Evolutionary conservation across 805 yeast genomes (phyloP), one percentile per base, ranked within the genome.

Genomic region (Kregervanrija pseudodelftensis): DNA sequence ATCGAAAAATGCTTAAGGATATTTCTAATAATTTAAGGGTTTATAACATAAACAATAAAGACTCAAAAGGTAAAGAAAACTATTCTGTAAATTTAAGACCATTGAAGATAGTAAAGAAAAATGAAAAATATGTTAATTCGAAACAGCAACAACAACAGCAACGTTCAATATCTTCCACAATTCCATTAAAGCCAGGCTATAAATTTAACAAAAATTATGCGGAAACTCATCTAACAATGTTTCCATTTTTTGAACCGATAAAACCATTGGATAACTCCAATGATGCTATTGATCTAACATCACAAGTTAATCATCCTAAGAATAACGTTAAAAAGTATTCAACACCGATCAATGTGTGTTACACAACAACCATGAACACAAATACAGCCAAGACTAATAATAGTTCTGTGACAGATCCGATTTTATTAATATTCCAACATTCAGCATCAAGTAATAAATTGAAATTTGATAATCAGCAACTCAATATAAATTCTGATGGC

Each of bases 261-360:
- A 17, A 32, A 17, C 37, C 33, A 7, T 42, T 38, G 8, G 39
- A 36, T 15, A 44, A 33, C 12, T n/a, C 14, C 33, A 41, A 16
- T 36, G 34, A 32, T 34, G 45, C 34, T 32, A 32, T 48, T 32
- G 56, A 53, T 42, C 42, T 45, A 5, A 52, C 56, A 1, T 22
- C 28, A 1, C 41, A 43, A 9, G 37, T 45, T 3, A 43, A 28
- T 2, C 44, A 47, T 42, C 31, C 35, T 8, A 49, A 40, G 33
- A 54, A 55, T 33, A 15, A 43, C 0, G 45, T 48, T 11, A 50
- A 46, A 14, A 55, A 54, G 33, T 54, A 52, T 33, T 39, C 45
- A 5, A 40, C 45, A 17, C 56, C 52, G 16, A n/a, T 50, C 11
- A 40, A 42, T 14, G 31, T 33, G 5, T 16, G 30, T 3, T 15